Percentiles rank a stretch among this genome's conserved stretches.
Conservation (phyloP, 1,284 basidiomycete genomes). For the Cystobasidium slooffiae region DNA sequence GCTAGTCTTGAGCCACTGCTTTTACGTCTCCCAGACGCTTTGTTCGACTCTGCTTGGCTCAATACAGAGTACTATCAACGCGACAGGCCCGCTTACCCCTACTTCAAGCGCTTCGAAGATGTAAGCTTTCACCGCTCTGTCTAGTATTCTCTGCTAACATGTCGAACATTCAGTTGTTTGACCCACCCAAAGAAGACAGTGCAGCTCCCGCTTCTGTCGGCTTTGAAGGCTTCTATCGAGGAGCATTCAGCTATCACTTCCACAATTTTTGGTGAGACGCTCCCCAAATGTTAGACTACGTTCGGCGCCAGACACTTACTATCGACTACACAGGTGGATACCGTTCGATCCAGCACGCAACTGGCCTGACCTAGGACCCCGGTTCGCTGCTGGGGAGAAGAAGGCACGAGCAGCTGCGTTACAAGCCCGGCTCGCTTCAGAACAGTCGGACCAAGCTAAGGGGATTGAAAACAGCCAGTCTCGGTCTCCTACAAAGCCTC, state of each 20-base stretch:
- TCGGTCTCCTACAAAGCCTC: slow-evolving; percentile 45
- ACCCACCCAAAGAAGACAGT: slow-evolving; percentile 69
- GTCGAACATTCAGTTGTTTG: slow-evolving; percentile 68
- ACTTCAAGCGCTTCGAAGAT: slow-evolving; percentile 65
- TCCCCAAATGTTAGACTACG: neutral
- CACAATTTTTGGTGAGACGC: slow-evolving; percentile 66
- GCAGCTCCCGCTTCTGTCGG: slow-evolving; percentile 76
- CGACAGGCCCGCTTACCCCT: slow-evolving; percentile 80
- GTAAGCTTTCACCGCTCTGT: slow-evolving; percentile 59
- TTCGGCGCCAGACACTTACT: neutral
- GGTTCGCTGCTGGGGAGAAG: slow-evolving; percentile 74
- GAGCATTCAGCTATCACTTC: slow-evolving; percentile 83
- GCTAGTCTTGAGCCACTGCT: slow-evolving; percentile 73
- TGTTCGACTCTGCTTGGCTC: slow-evolving; percentile 82
- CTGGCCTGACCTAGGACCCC: slow-evolving; percentile 84
- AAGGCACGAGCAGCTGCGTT: slow-evolving; percentile 60
- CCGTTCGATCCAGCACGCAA: slow-evolving; percentile 86
- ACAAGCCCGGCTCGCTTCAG: slow-evolving; percentile 15
- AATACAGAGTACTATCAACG: slow-evolving; percentile 72
- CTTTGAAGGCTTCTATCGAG: slow-evolving; percentile 81
- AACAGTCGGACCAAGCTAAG: slow-evolving; percentile 1
- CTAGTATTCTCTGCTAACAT: slow-evolving; percentile 36
- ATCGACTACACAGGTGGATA: slow-evolving; percentile 72
- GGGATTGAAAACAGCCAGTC: slow-evolving; percentile 27
- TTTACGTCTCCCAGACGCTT: slow-evolving; percentile 76